Conservation (phyloP, 257 asterid species). For the Capsicum pubescens region DNA sequence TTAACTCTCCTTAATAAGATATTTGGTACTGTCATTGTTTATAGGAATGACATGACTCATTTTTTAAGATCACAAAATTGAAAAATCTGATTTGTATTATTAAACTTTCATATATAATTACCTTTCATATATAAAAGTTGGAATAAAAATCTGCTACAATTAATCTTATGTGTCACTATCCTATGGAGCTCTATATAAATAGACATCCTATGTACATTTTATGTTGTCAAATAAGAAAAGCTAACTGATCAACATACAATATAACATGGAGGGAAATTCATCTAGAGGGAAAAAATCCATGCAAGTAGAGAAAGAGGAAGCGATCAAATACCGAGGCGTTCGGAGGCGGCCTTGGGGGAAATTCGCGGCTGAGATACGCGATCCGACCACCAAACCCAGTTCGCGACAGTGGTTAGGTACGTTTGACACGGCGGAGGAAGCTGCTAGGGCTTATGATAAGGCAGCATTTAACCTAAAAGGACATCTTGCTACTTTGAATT, state of each 20-base stretch:
- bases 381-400: conserved; percentile 56
- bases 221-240: not conserved
- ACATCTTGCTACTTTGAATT: conserved; percentile 61
- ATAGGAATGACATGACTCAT: not conserved
- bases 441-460: conserved; percentile 61
- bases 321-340: conserved; percentile 55
- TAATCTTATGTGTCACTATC: not conserved
- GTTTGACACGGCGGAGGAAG: conserved; percentile 69
- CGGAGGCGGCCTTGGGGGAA: conserved; percentile 72
- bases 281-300: conserved; percentile 52
- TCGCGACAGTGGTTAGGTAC: conserved; percentile 72
- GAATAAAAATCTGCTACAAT: not conserved
- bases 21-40: not conserved
- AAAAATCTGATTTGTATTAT: not conserved
- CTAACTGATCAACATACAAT: not conserved
- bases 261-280: conserved; percentile 49
- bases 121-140: not conserved
- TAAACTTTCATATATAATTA: not conserved
- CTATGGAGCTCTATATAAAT: not conserved
- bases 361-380: conserved; percentile 77
- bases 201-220: not conserved
- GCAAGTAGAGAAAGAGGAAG: conserved; percentile 53
- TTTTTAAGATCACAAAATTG: not conserved
- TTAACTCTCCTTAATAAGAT: not conserved
- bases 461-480: conserved; percentile 56